phyloP scores from a whole-genome alignment of 2,329 filamentous ascomycete species.

The Exophiala mesophila region DNA sequence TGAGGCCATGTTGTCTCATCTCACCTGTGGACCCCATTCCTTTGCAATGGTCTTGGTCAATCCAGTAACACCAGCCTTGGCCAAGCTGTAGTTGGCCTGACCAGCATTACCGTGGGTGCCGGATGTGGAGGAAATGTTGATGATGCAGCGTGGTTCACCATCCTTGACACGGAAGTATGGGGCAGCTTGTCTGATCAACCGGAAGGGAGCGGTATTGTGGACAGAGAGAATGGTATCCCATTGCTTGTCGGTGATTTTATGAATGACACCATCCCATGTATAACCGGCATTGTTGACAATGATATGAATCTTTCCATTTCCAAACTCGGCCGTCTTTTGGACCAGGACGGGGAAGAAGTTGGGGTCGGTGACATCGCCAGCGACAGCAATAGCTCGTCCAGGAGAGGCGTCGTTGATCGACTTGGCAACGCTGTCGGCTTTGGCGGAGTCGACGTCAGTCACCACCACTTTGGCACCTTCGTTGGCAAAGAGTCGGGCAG shows the following conservation, averaged over 20 bases:
- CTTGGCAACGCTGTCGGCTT: conserved; percentile 63
- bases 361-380: conserved; percentile 70
- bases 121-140: conserved; percentile 79
- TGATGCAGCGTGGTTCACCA: conserved; percentile 68
- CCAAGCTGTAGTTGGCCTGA: conserved; percentile 83
- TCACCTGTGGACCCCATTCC: conserved; percentile 63
- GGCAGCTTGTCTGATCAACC: conserved; percentile 70
- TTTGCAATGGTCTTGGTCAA: conserved; percentile 87
- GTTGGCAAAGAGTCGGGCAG: conserved; percentile 75
- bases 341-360: conserved; percentile 69
- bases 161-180: conserved; percentile 86
- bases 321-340: conserved; percentile 70
- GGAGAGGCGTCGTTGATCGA: conserved; percentile 58
- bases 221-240: conserved; percentile 72
- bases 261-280: conserved; percentile 89
- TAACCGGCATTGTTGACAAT: conserved; percentile 90
- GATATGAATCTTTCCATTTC: conserved; percentile 81
- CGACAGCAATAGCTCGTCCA: conserved; percentile 65
- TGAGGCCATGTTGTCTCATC: too few species aligned
- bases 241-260: conserved; percentile 55
- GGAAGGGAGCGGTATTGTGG: conserved; percentile 82
- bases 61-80: conserved; percentile 77
- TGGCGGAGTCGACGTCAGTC: conserved; percentile 75
- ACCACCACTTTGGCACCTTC: conserved; percentile 82
- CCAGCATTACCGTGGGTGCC: conserved; percentile 83